Base-by-base conservation (phyloP, 1,284 basidiomycete genomes). In the Garcileccinum viscosum region DNA sequence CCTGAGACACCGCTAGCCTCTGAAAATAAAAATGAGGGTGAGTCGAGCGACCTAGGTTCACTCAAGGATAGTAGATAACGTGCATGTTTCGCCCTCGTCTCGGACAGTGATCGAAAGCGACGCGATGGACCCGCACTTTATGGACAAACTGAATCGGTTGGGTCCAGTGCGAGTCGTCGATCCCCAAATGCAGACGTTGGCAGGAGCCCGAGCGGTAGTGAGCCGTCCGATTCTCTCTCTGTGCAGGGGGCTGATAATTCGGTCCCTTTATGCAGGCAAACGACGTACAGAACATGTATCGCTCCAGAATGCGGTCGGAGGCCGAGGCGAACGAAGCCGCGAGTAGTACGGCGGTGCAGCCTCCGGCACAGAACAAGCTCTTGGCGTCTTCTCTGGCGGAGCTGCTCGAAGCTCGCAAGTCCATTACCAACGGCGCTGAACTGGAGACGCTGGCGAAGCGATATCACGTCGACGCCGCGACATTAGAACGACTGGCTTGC, bases 51-150 rank as follows among this genome's bases (percentile, higher is more conserved):
- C 40, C 17, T 33, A 27, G 22, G 19, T 5, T 40, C 8, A 9
- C 19, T n/a, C 56, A 24, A 3, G 19, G n/a, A 3, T 33, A 59
- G 38, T 59, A 40, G 63, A 17, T n/a, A 32, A 5, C 30, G 24
- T 8, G 38, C 47, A 37, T n/a, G 63, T 32, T 64, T n/a, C n/a
- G 47, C 47, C 50, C 27, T 30, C 27, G 17, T 30, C 50, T 53
- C 32, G 38, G 37, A 58, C 74, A 95, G 94, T 82, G 5, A 90
- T 95, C 72, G 83, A 89, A 69, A 81, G 80, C 70, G 94, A 96
- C 76, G 87, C 88, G 9, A 85, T 83, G 72, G 94, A 96, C 77
- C 93, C 93, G 1, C 89, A 95, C 65, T 90, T 95, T 69, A 79
- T 93, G 75, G 84, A 88, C 38, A 95, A 94, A 75, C 81, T 96